Evolutionary conservation across 306 rosid genomes (phyloP), one percentile per base, ranked within the genome.

Genomic region (Prinsepia uniflora): DNA sequence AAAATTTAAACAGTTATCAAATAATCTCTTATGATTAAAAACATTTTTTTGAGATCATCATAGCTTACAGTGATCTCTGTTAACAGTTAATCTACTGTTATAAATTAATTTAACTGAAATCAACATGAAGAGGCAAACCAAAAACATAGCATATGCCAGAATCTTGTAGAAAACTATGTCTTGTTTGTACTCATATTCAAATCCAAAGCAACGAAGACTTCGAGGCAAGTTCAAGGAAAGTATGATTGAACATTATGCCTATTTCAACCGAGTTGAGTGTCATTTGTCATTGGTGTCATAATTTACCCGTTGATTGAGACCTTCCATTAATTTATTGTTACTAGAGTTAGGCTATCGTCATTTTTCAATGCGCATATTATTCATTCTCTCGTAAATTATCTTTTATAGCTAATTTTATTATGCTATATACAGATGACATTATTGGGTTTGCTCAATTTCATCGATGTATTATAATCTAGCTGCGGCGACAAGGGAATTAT

Each of bases 401-500:
- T 24, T 13, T 60, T 3, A 20, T 17, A 4, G 6, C 1, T 49
- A 39, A 56, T 11, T 20, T 39, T 48, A 41, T 12, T 36, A 24
- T 40, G 63, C n/a, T 12, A 19, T 55, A 65, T 12, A 19, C 48
- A 65, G 82, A 82, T 85, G 68, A 82, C 89, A 12, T 63, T 85
- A 3, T 85, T 82, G 9, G 89, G 89, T 4, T 8, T 85, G 67
- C 71, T 85, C 8, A 85, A 85, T 71, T 85, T 82, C 81, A 59
- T 82, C 6, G 86, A 84, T 7, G 86, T 84, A 14, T 30, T 84
- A 20, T 84, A 84, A 82, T 84, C 86, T 49, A 73, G 84, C 63
- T 85, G 86, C 43, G 89, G 89, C 0, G 86, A 85, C 7, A 84
- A 79, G 81, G 67, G 89, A 56, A 81, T 85, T 19, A 81, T 85